Base-by-base conservation (phyloP, 805 yeast genomes). In the Ogataea ramenticola region DNA sequence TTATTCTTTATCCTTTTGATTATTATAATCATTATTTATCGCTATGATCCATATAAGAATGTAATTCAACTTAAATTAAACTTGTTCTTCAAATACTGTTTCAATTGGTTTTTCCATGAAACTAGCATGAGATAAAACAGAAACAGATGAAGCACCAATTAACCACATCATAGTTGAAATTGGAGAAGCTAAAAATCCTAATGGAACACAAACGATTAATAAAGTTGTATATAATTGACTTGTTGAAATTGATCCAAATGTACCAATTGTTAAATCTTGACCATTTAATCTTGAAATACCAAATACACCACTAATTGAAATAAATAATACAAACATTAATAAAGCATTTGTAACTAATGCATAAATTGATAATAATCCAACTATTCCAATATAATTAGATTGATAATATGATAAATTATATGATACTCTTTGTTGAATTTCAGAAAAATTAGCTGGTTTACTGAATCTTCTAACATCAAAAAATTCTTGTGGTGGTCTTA, bases 101-200 rank as follows among this genome's bases (percentile, higher is more conserved):
- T 93, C 99, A 53, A 93, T 87, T 37, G 99, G 99, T 68, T 93
- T 93, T 63, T 93, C 99, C 84, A 93, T 77, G 51, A 93, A 74
- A 15, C 91, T 71, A 38, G 99, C 99, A 66, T 93, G 99, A 4
- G 96, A 78, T 45, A 90, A 70, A 35, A 93, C 90, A 42, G 84
- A 66, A 43, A 89, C 93, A 21, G 85, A 81, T 14, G 96, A 83
- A 5, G 97, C 93, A 57, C 99, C 98, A 58, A 93, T 79, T 55
- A 93, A 77, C 99, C 99, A 93, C 78, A 93, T 75, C 71, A 93
- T 68, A 14, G 99, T 89, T 46, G 95, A 78, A 53, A 93, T 63
- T 44, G 70, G 70, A 20, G 68, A 64, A 17, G 68, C 68, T 33
- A 63, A 43, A 44, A 65, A 60, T 2, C 67, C 67, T 37, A 65